Percentiles rank a stretch among this genome's conserved stretches.
phyloP scores from a whole-genome alignment of 495 filamentous ascomycete species.

The Penicillium silybi region DNA sequence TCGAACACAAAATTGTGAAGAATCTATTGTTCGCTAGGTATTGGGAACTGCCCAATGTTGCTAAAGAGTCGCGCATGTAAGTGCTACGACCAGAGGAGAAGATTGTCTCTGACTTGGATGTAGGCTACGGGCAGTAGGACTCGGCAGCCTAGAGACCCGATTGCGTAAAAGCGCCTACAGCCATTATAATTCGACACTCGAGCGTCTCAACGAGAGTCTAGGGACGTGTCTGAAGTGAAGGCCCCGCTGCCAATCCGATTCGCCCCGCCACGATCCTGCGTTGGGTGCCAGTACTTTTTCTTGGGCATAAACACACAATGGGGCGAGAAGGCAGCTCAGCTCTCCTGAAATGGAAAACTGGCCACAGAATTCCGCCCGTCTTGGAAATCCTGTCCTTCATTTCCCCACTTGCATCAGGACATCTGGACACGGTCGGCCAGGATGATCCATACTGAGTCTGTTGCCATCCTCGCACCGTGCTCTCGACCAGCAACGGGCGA shows the following conservation, averaged over 20 bases:
- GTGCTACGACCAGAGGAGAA: constrained; percentile 12
- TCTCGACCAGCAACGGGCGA: not conserved
- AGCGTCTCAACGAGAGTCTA: constrained; percentile 70
- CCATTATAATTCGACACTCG: constrained; percentile 63
- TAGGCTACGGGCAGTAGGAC: constrained; percentile 31
- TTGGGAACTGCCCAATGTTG: constrained; percentile 47
- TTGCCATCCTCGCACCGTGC: not conserved
- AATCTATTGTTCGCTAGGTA: constrained; percentile 63
- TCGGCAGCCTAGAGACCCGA: constrained; percentile 22
- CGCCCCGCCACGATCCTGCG: constrained; percentile 16
- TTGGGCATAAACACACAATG: constrained; percentile 23
- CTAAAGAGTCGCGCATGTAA: constrained; percentile 35
- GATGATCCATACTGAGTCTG: not conserved
- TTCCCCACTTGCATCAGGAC: not conserved
- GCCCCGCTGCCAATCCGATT: constrained; percentile 15
- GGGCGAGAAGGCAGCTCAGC: constrained; percentile 9
- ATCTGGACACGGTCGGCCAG: not conserved
- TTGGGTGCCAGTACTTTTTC: constrained; percentile 20
- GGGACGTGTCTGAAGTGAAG: constrained; percentile 61
- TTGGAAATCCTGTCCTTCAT: not conserved
- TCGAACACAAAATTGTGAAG: constrained; percentile 79
- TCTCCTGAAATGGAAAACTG: constrained; percentile 13
- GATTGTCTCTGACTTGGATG: constrained; percentile 17
- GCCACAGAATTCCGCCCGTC: not conserved
- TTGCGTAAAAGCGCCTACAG: constrained; percentile 39